phyloP scores from a whole-genome alignment of 371 early-diverging fungal genomes.

The Entomophthora muscae region DNA sequence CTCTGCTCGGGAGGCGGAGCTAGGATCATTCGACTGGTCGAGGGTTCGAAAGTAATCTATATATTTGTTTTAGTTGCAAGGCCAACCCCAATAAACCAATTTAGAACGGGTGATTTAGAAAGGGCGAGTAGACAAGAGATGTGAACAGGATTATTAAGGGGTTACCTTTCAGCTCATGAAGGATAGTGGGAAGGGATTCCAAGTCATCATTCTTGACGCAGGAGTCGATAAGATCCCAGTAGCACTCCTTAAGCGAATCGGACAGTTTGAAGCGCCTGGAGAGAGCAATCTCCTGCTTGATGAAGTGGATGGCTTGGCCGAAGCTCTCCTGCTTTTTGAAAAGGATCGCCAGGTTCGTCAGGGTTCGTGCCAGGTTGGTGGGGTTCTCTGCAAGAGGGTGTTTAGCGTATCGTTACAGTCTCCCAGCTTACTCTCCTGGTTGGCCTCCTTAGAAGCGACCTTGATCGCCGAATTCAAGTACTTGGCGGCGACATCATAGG shows the following conservation, averaged over 20 bases:
- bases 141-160: background rate
- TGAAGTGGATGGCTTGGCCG: background rate
- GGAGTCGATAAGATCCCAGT: background rate
- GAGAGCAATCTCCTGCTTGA: background rate
- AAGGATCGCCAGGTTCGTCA: background rate
- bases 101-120: too few relatives aligned
- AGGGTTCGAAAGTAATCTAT: background rate
- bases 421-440: background rate
- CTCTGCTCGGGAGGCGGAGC: background rate
- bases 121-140: too few relatives aligned
- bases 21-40: background rate
- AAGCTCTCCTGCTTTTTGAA: background rate
- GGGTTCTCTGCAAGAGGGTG: background rate
- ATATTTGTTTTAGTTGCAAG: background rate
- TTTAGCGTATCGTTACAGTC: too few relatives aligned
- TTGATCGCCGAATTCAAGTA: background rate
- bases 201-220: background rate
- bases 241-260: background rate
- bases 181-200: background rate
- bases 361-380: background rate
- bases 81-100: background rate
- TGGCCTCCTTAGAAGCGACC: background rate
- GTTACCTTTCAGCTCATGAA: background rate
- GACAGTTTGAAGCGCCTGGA: background rate
- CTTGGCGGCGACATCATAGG: background rate